Evolutionary conservation across 805 yeast species (phyloP), one percentile per base, ranked within the genome.

Genomic region (Candida sanyiensis): DNA sequence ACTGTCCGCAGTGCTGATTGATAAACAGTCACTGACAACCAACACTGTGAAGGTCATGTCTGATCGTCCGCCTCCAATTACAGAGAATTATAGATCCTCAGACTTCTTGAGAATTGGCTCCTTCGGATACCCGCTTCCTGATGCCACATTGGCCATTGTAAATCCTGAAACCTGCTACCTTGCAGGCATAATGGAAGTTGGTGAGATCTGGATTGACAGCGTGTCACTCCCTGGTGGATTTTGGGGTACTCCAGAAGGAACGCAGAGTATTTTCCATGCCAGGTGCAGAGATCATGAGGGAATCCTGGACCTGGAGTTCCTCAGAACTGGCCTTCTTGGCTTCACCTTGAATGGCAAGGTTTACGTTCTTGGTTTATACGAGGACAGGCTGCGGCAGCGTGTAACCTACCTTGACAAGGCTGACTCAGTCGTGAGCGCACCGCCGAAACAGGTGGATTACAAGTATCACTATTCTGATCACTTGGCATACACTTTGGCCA

Each of bases 141-240:
- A 90, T 63, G 90, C 97, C 0, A 85, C 95, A 0, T 58, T 90
- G 23, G 97, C 97, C 0, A 76, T 93, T 21, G 97, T 93, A 0
- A 88, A 94, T 56, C 97, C 97, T 0, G 97, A 93, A 44, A 86
- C 90, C 42, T 73, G 80, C 26, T 66, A 80, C 2, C 63, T 93
- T 13, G 83, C 86, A 5, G 77, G 79, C 3, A 80, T 73, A 34
- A 75, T 84, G 52, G 86, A 83, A 46, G 85, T 93, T 12, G 98
- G 98, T 20, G 99, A 93, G 59, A 80, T 93, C 24, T 93, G 97
- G 97, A 84, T 93, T n/a, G 96, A 89, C 52, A 82, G 94, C 30
- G 90, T 90, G 2, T 83, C 94, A 44, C 62, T 93, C 6, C 80
- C 95, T 2, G 96, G 95, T 12, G 96, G 95, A 0, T 85, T 83